phyloP scores from a whole-genome alignment of 2,329 filamentous ascomycete genomes.

The Ophiocordyceps camponoti-floridani region DNA sequence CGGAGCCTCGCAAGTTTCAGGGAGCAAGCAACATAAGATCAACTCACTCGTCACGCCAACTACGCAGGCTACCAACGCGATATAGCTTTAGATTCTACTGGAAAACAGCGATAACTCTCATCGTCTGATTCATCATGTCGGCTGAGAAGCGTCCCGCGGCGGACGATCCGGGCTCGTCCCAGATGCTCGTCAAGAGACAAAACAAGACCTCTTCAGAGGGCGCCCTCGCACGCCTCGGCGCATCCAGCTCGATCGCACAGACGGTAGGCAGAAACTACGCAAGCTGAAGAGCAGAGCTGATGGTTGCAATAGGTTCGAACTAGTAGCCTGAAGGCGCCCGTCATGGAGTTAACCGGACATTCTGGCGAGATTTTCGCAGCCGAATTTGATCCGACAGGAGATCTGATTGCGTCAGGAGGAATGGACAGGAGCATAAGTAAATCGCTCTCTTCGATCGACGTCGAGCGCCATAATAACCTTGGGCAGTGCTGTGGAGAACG shows the following conservation, averaged over 20 bases:
- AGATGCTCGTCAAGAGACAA: slow-evolving; percentile 79
- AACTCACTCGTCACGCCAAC: background rate
- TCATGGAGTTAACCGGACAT: slow-evolving; percentile 80
- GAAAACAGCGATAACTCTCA: background rate
- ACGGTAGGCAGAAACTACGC: slow-evolving; percentile 19
- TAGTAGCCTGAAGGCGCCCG: slow-evolving; percentile 69
- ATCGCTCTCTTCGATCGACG: slow-evolving; percentile 9
- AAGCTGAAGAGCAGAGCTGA: background rate
- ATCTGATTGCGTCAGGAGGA: slow-evolving; percentile 80
- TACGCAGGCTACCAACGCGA: background rate
- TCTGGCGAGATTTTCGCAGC: slow-evolving; percentile 80
- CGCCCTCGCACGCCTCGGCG: slow-evolving; percentile 32
- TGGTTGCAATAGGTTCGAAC: slow-evolving; percentile 48
- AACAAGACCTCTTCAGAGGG: slow-evolving; percentile 38
- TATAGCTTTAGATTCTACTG: background rate
- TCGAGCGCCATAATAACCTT: background rate
- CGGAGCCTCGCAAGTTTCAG: background rate
- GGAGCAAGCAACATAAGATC: background rate
- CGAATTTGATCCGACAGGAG: slow-evolving; percentile 76
- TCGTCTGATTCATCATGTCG: slow-evolving; percentile 42
- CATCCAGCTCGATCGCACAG: slow-evolving; percentile 30
- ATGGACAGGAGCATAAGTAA: slow-evolving; percentile 84
- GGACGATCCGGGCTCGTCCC: slow-evolving; percentile 59
- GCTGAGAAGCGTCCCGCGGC: slow-evolving; percentile 85
- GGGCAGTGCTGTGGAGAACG: slow-evolving; percentile 75